Base-by-base conservation (phyloP, 129 eudicot genomes). In the Ambrosia trifida region DNA sequence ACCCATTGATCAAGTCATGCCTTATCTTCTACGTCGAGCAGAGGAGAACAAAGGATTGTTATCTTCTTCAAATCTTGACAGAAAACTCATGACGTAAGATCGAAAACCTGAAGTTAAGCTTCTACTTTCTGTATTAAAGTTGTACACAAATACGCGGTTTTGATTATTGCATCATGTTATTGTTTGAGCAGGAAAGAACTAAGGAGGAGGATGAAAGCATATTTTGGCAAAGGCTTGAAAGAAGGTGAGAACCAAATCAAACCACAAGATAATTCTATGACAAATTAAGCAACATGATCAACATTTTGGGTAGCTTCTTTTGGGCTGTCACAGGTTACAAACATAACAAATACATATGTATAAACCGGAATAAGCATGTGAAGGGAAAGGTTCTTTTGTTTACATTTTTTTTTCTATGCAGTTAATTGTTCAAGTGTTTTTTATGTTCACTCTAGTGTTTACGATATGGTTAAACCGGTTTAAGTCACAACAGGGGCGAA, bases 21-120 rank as follows among this genome's bases (percentile, higher is more conserved):
- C 95, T 32, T 91, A 91, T 72, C 95, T 91, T 20, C 33, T 91
- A 16, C 83, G 98, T 33, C 82, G 92, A 72, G 97, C 97, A 6
- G 97, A 85, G 72, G 95, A 88, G 73, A 91, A 91, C 83, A 83
- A 83, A 76, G 97, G 95, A 20, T 18, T 85, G 52, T 70, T 89
- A 59, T 77, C 92, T 54, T 69, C 91, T 41, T 83, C 97, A 7
- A 43, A 64, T 38, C 75, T 85, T 19, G 95, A 91, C 56, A 82
- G 89, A 38, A 40, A 76, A 50, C 90, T 91, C 24, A 83, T 91
- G 87, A 82, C 85, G 97, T 91, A 82, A 76, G 38, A 40, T 40
- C 11, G 11, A 49, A 59, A 40, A 45, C 12, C 1, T 1, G 6
- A 11, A 56, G 12, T 8, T 19, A 11, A 56, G 12, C 12, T 19